These are phyloP conservation scores for Pleurozium schreberi DNA, from an alignment of 225 moss, liverwort and hornwort species.

Conservation along the genomic window DNA sequence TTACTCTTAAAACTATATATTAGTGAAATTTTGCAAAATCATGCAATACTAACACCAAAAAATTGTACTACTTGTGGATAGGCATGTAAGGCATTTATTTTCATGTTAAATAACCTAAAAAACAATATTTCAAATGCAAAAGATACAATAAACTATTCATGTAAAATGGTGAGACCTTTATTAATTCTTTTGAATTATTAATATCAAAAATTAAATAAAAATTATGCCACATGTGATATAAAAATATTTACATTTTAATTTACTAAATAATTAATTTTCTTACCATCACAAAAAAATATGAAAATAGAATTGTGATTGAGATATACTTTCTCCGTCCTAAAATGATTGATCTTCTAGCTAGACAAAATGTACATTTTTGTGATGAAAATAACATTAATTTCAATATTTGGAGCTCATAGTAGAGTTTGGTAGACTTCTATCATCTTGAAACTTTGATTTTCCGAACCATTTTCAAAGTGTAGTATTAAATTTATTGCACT, in stretches of 20 bases:
- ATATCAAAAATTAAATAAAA: not conserved
- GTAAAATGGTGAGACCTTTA: not conserved
- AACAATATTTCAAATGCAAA: not conserved
- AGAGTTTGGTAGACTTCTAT: fast-evolving
- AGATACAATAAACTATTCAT: not conserved
- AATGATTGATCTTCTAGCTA: not conserved
- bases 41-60: not conserved
- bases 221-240: not conserved
- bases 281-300: not conserved
- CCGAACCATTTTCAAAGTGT: fast-evolving
- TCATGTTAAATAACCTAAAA: not conserved
- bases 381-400: too few species aligned
- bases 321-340: fast-evolving
- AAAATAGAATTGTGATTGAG: not conserved
- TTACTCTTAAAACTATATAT: not conserved
- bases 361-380: too few species aligned
- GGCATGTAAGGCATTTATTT: not conserved
- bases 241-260: not conserved
- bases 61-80: not conserved
- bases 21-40: not conserved
- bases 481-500: too few species aligned
- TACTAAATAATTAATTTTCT: fast-evolving
- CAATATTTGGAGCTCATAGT: fast-evolving
- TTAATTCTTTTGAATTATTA: not conserved
- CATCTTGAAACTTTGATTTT: not conserved